These are phyloP conservation scores for Plantago elongata DNA, from an alignment of 257 asterid species.

Conservation along the genomic window DNA sequence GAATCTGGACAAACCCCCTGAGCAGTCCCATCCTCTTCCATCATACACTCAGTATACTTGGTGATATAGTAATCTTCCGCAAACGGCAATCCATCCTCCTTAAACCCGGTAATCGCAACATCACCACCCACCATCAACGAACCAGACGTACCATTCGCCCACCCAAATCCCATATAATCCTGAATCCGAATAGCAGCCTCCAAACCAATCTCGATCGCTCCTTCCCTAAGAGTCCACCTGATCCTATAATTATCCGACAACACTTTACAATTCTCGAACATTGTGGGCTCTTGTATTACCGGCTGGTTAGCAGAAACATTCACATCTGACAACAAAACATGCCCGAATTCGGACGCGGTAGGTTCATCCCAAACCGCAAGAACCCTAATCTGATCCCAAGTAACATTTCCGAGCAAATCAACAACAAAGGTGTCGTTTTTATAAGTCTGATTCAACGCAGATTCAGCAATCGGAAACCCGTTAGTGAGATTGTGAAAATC, in stretches of 20 bases:
- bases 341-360: slow-evolving; percentile 88
- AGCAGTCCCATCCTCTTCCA: slow-evolving; percentile 51
- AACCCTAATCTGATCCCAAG: slow-evolving; percentile 77
- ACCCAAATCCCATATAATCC: slow-evolving; percentile 90
- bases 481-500: slow-evolving; percentile 67
- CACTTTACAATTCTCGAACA: slow-evolving; percentile 69
- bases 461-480: slow-evolving; percentile 71
- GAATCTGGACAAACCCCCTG: slow-evolving; percentile 89
- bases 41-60: slow-evolving; percentile 70
- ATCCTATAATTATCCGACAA: slow-evolving; percentile 61
- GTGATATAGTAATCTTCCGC: slow-evolving; percentile 82
- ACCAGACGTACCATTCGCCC: slow-evolving; percentile 59
- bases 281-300: slow-evolving; percentile 34
- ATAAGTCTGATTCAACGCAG: slow-evolving; percentile 54
- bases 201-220: slow-evolving; percentile 65
- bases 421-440: slow-evolving; percentile 67
- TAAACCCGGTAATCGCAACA: slow-evolving; percentile 76
- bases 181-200: slow-evolving; percentile 70
- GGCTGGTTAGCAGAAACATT: too few species aligned
- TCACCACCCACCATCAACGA: slow-evolving; percentile 87
- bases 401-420: slow-evolving; percentile 51
- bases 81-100: slow-evolving; percentile 66
- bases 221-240: slow-evolving; percentile 66
- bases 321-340: slow-evolving; percentile 37
- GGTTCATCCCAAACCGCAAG: slow-evolving; percentile 82